A percentile compares a stretch with the other conserved stretches of the same genome.
These are phyloP conservation scores for Umbilicus rupestris DNA, from an alignment of 164 flowering plant species.

Conservation along the genomic window DNA sequence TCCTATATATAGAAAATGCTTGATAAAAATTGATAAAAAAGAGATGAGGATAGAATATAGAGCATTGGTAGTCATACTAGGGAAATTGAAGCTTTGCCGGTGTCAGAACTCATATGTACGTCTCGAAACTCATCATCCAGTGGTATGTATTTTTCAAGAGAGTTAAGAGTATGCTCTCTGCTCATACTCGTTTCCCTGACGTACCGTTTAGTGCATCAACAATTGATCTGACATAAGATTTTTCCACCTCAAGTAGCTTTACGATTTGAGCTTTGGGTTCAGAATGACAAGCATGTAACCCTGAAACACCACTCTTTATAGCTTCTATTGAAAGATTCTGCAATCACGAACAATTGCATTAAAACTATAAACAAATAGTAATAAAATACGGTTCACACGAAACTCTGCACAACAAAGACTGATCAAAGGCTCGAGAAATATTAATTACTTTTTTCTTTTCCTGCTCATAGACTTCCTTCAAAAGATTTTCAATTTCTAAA, in stretches of 20 bases:
- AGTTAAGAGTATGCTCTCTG: conserved; percentile 15
- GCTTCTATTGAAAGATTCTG: conserved; percentile 40
- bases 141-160: conserved; percentile 21
- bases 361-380: background rate
- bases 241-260: conserved; percentile 48
- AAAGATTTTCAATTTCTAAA: conserved; percentile 74
- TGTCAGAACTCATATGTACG: conserved; percentile 45
- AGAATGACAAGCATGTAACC: conserved; percentile 38
- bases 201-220: conserved; percentile 31
- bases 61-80: conserved; percentile 30
- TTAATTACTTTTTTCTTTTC: conserved; percentile 69
- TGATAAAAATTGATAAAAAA: conserved; percentile 1
- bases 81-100: conserved; percentile 15
- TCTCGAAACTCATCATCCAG: conserved; percentile 49
- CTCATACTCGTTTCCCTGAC: conserved; percentile 20
- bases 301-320: conserved; percentile 31
- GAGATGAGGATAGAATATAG: conserved; percentile 2
- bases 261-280: conserved; percentile 33
- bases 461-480: conserved; percentile 47
- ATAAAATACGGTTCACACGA: background rate
- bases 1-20: background rate
- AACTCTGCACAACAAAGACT: background rate
- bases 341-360: conserved; percentile 14
- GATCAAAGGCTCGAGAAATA: conserved; percentile 9
- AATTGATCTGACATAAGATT: conserved; percentile 29